A percentile compares a stretch with the other conserved stretches of the same genome.
phyloP scores from a whole-genome alignment of 2,329 filamentous ascomycete genomes.

The Nectriaceae sp. region DNA sequence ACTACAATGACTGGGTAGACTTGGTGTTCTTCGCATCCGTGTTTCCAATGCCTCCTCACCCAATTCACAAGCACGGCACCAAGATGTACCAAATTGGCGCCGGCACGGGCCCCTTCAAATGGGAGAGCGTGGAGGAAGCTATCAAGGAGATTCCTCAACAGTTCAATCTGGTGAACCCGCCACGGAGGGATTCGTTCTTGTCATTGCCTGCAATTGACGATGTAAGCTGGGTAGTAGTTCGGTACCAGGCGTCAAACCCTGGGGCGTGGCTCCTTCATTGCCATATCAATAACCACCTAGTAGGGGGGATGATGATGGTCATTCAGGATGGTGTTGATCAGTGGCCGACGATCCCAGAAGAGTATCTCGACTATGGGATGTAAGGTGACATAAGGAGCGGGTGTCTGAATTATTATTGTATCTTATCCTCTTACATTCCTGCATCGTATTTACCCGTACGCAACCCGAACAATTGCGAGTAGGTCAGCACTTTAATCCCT shows the following conservation, averaged over 20 bases:
- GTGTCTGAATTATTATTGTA: not conserved
- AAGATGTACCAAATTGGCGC: conserved; percentile 59
- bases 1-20: conserved; percentile 55
- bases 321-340: conserved; percentile 50
- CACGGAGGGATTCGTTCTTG: conserved; percentile 47
- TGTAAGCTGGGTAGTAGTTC: conserved; percentile 47
- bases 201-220: conserved; percentile 23
- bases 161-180: conserved; percentile 61
- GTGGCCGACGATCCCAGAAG: conserved; percentile 43
- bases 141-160: conserved; percentile 43
- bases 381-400: not conserved
- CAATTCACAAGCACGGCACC: conserved; percentile 65
- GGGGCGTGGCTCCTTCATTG: conserved; percentile 59
- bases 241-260: conserved; percentile 55
- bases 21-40: conserved; percentile 50
- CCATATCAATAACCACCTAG: conserved; percentile 55
- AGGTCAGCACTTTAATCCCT: too few species aligned
- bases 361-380: conserved; percentile 30
- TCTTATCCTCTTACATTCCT: too few species aligned
- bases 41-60: conserved; percentile 52
- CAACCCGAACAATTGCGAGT: too few species aligned
- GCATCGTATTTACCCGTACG: too few species aligned
- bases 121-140: conserved; percentile 55
- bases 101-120: conserved; percentile 53
- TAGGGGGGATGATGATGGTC: conserved; percentile 56